Evolutionary conservation across 2,329 filamentous ascomycete species (phyloP).

Genomic region (Ascochyta koolunga): DNA sequence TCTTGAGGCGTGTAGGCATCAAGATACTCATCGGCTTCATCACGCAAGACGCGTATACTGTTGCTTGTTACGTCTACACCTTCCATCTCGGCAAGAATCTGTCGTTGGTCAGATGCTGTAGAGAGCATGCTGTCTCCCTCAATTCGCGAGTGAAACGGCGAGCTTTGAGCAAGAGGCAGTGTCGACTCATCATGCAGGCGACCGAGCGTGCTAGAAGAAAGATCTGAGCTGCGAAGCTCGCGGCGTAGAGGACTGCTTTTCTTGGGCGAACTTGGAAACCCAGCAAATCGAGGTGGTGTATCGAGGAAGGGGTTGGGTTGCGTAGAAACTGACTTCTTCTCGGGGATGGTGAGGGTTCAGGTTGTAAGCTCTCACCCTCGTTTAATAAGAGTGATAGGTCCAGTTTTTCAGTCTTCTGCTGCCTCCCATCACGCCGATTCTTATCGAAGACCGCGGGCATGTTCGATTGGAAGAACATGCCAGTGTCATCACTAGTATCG

Average conservation of each 20-base stretch:
- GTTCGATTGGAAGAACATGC: constrained; percentile 46
- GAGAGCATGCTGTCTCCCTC: constrained; percentile 35
- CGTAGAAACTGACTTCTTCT: constrained; percentile 22
- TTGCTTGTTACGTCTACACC: constrained; percentile 29
- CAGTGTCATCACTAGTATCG: constrained; percentile 44
- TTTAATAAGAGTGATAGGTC: constrained; percentile 41
- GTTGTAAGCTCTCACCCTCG: constrained; percentile 39
- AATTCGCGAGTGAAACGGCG: constrained; percentile 40
- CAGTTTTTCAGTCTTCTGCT: constrained; percentile 33
- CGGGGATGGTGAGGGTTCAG: constrained; percentile 36
- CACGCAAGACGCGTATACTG: constrained; percentile 39
- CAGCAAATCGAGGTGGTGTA: constrained; percentile 39
- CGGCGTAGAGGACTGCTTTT: constrained; percentile 45
- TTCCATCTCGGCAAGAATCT: constrained; percentile 41
- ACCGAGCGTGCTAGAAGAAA: constrained; percentile 28
- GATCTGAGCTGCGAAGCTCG: constrained; percentile 37
- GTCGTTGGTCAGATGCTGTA: constrained; percentile 40
- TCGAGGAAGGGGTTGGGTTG: constrained; percentile 40
- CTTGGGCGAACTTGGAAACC: constrained; percentile 33
- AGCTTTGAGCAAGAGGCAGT: constrained; percentile 39
- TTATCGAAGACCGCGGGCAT: constrained; percentile 36
- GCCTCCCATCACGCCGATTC: constrained; percentile 31
- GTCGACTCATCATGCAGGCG: constrained; percentile 36
- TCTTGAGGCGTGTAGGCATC: constrained; percentile 43
- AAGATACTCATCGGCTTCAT: constrained; percentile 43